phyloP scores from a whole-genome alignment of 208 protist genomes.

The Porcisia hertigi region DNA sequence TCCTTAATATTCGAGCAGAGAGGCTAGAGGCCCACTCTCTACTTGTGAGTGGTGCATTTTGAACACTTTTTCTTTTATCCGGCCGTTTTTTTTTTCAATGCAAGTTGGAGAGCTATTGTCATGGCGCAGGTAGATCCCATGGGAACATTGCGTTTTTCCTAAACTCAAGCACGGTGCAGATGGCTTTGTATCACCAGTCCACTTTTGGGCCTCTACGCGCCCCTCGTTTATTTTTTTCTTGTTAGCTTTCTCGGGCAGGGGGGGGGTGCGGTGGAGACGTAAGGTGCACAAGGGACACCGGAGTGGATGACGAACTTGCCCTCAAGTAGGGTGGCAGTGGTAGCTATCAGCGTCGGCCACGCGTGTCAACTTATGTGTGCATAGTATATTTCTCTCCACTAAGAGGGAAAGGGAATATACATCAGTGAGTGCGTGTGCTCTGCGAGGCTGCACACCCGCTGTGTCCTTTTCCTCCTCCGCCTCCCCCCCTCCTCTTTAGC shows the following conservation, averaged over 20 bases:
- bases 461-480: background rate
- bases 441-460: background rate
- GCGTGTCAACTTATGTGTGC: background rate
- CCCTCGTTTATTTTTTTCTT: too few relatives aligned
- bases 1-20: slow-evolving; percentile 45
- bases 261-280: background rate
- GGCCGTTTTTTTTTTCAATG: background rate
- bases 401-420: background rate
- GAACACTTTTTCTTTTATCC: slow-evolving; percentile 15
- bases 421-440: background rate
- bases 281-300: background rate
- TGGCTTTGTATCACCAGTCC: background rate
- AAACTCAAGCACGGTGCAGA: background rate
- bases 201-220: background rate
- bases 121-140: background rate
- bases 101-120: background rate
- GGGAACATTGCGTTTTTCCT: background rate
- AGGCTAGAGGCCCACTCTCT: background rate
- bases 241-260: background rate
- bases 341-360: background rate
- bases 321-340: background rate
- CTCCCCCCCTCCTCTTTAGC: background rate
- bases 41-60: background rate
- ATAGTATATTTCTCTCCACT: background rate
- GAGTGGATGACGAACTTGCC: background rate